A percentile compares a stretch with the other conserved stretches of the same genome.
phyloP scores from a whole-genome alignment of 495 filamentous ascomycete genomes.

The Aspergillus nanangensis region DNA sequence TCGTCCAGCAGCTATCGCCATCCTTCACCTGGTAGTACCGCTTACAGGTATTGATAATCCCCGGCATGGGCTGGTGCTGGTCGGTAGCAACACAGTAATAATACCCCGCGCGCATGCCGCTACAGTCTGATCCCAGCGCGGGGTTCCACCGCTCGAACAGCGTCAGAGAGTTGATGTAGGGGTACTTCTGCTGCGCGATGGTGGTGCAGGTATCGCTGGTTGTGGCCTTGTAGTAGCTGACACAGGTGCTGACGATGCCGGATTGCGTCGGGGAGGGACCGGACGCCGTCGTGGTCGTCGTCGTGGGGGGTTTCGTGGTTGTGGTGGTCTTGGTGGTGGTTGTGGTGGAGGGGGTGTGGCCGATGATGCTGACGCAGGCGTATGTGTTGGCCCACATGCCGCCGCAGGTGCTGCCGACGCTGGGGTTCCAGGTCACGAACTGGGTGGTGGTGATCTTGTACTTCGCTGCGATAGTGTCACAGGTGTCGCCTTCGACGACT shows the following conservation, averaged over 20 bases:
- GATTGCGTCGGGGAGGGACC: slow-evolving; percentile 17
- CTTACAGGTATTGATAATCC: background rate
- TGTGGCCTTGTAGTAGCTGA: slow-evolving; percentile 15
- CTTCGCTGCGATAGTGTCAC: background rate
- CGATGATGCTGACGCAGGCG: background rate
- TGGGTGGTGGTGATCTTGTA: background rate
- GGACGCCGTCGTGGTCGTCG: slow-evolving; percentile 1
- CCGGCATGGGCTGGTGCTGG: background rate
- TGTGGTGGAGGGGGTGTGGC: background rate
- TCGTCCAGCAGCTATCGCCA: background rate
- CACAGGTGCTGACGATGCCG: slow-evolving; percentile 14
- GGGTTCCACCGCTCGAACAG: slow-evolving; percentile 12
- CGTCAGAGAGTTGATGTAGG: slow-evolving; percentile 4
- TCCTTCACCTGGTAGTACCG: background rate
- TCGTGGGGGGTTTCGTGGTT: slow-evolving; percentile 4
- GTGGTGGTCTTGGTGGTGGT: slow-evolving; percentile 6
- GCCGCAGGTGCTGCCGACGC: background rate
- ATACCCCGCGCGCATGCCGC: slow-evolving; percentile 10
- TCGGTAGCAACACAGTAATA: slow-evolving; percentile 12
- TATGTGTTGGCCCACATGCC: background rate
- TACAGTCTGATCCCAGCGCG: slow-evolving; percentile 9
- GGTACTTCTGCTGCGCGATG: slow-evolving; percentile 4
- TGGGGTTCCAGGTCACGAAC: background rate
- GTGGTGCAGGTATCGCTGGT: slow-evolving; percentile 9
- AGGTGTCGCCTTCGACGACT: background rate